phyloP scores from a whole-genome alignment of 1,284 basidiomycete genomes.

The Moesziomyces globuligerus region DNA sequence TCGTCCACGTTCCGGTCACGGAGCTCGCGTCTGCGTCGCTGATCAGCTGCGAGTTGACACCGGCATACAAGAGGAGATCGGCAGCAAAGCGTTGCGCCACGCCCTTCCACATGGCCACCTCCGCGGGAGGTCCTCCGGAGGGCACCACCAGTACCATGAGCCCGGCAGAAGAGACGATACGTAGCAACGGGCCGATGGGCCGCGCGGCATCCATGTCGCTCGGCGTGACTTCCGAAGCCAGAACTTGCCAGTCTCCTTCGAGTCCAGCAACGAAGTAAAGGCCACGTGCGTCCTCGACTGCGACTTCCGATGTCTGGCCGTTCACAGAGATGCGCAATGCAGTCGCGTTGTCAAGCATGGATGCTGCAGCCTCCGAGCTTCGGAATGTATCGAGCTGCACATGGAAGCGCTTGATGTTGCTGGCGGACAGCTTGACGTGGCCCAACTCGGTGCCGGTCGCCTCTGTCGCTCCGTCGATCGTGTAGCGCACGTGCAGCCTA shows the following conservation, averaged over 20 bases:
- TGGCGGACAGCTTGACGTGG: background rate
- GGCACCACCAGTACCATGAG: conserved; percentile 40
- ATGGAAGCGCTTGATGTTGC: conserved; percentile 13
- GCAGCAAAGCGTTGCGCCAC: conserved; percentile 35
- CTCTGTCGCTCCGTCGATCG: background rate
- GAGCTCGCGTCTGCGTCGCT: conserved; percentile 21
- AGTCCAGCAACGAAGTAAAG: conserved; percentile 6
- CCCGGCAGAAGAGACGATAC: conserved; percentile 29
- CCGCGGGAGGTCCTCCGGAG: conserved; percentile 1
- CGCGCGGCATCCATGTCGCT: conserved; percentile 6
- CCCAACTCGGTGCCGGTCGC: background rate
- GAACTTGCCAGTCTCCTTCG: conserved; percentile 1
- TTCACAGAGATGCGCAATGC: conserved; percentile 4
- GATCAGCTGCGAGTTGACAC: conserved; percentile 41
- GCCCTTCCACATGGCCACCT: conserved; percentile 13
- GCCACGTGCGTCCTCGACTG: background rate
- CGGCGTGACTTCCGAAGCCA: background rate
- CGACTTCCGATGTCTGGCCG: conserved; percentile 1
- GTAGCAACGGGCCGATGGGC: conserved; percentile 33
- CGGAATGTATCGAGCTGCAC: conserved; percentile 10
- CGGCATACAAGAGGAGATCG: conserved; percentile 38
- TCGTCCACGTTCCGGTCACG: background rate
- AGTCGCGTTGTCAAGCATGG: background rate
- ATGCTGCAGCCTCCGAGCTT: background rate
- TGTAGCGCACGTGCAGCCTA: conserved; percentile 28